A percentile compares a stretch with the other conserved stretches of the same genome.
phyloP scores from a whole-genome alignment of 257 asterid species.

The Solanum stenotomum region DNA sequence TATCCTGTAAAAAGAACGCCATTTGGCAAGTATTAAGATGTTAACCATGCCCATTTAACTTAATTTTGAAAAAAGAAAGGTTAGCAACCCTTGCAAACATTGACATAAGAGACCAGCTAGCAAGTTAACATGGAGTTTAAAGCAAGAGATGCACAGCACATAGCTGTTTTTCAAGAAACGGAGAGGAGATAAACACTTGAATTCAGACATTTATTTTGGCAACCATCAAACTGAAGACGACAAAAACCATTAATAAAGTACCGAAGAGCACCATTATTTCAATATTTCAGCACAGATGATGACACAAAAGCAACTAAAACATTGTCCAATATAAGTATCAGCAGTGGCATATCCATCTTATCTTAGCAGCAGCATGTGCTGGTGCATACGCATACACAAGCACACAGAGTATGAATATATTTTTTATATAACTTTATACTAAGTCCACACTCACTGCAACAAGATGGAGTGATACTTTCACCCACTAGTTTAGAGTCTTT shows the following conservation, averaged over 20 bases:
- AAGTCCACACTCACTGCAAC: not conserved
- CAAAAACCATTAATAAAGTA: not conserved
- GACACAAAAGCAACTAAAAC: not conserved
- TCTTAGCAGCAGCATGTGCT: not conserved
- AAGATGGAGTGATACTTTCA: not conserved
- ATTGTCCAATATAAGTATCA: not conserved
- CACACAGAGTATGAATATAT: not conserved
- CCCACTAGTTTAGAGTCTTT: not conserved
- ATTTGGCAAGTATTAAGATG: not conserved
- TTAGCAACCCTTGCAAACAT: not conserved
- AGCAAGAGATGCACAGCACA: not conserved
- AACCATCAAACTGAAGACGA: not conserved
- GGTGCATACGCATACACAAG: not conserved
- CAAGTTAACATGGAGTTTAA: not conserved
- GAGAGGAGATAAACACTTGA: not conserved
- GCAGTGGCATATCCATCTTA: not conserved
- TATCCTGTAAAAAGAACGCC: constrained; percentile 27
- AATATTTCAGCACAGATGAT: not conserved
- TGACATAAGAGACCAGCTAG: not conserved
- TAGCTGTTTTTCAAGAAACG: not conserved
- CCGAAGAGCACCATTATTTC: not conserved
- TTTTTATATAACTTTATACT: not conserved
- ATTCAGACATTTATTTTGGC: not conserved
- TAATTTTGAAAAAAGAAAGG: not conserved
- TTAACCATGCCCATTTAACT: not conserved